Evolutionary conservation across 2,329 filamentous ascomycete genomes (phyloP).

Genomic region (Exophiala sp.): DNA sequence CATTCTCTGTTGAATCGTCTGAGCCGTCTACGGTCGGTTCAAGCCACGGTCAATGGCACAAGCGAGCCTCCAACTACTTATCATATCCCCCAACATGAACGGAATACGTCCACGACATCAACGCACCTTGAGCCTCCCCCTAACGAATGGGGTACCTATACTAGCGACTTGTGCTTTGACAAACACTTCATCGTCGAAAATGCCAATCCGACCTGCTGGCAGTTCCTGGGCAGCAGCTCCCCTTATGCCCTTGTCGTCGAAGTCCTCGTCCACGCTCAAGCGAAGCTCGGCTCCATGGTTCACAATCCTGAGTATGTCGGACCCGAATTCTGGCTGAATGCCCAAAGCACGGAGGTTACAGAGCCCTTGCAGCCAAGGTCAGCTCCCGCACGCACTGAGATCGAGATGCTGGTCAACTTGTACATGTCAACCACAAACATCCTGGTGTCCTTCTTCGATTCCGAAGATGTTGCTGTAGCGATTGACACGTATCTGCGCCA

Average conservation of each 20-base stretch:
- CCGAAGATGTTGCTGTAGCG: slow-evolving; percentile 26
- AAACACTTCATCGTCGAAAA: slow-evolving; percentile 29
- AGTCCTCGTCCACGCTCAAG: slow-evolving; percentile 28
- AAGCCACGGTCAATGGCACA: slow-evolving; percentile 23
- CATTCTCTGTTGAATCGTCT: slow-evolving; percentile 29
- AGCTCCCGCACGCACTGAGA: slow-evolving; percentile 22
- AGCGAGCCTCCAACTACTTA: slow-evolving; percentile 8
- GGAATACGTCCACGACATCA: slow-evolving; percentile 14
- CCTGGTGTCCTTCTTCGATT: slow-evolving; percentile 31
- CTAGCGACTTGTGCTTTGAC: slow-evolving; percentile 28
- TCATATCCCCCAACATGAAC: slow-evolving; percentile 14
- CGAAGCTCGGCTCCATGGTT: slow-evolving; percentile 26
- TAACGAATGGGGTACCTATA: slow-evolving; percentile 26
- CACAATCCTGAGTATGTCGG: slow-evolving; percentile 26
- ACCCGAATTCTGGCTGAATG: slow-evolving; percentile 27
- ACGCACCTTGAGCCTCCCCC: slow-evolving; percentile 12
- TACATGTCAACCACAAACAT: slow-evolving; percentile 33
- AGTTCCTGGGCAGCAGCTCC: slow-evolving; percentile 29
- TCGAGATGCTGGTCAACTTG: slow-evolving; percentile 29
- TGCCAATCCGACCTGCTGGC: slow-evolving; percentile 30
- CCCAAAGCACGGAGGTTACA: slow-evolving; percentile 21
- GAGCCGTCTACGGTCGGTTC: slow-evolving; percentile 25
- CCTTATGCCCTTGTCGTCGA: slow-evolving; percentile 28
- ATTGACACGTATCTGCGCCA: slow-evolving; percentile 28
- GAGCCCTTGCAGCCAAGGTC: slow-evolving; percentile 20